Conservation (phyloP, 2,329 filamentous ascomycete genomes). For the Monosporascus sp. region DNA sequence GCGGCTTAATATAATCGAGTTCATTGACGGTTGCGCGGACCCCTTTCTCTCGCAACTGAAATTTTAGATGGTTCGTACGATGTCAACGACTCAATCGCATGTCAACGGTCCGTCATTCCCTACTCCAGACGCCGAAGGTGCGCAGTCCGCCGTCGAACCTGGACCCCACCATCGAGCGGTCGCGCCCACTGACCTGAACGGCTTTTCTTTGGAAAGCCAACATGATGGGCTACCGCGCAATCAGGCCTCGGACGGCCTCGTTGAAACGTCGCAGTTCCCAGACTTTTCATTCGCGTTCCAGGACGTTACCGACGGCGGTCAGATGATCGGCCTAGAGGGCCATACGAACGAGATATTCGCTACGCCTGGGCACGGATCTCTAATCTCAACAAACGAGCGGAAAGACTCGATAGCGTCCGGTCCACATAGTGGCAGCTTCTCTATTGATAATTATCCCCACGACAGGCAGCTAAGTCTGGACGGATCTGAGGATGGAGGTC, state of each 20-base stretch:
- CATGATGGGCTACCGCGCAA: slow-evolving; percentile 28
- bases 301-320: slow-evolving; percentile 34
- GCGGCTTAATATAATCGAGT: not conserved
- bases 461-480: slow-evolving; percentile 25
- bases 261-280: slow-evolving; percentile 44
- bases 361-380: slow-evolving; percentile 22
- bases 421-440: slow-evolving; percentile 28
- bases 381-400: slow-evolving; percentile 31
- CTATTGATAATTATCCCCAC: slow-evolving; percentile 15
- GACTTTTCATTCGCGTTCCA: slow-evolving; percentile 50
- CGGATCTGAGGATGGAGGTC: slow-evolving; percentile 40
- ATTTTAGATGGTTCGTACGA: slow-evolving; percentile 26
- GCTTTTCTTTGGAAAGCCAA: slow-evolving; percentile 30
- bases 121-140: slow-evolving; percentile 29
- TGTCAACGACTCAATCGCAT: slow-evolving; percentile 33
- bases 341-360: slow-evolving; percentile 27
- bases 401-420: slow-evolving; percentile 32
- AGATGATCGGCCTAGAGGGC: slow-evolving; percentile 36
- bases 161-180: slow-evolving; percentile 24
- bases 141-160: slow-evolving; percentile 24
- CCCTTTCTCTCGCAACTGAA: slow-evolving; percentile 2
- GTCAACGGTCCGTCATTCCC: slow-evolving; percentile 28
- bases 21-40: not conserved
- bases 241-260: slow-evolving; percentile 28
- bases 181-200: slow-evolving; percentile 29